Evolutionary conservation across 1,139 yeast species (phyloP).

Genomic region (Trichomonascaceae sp.): DNA sequence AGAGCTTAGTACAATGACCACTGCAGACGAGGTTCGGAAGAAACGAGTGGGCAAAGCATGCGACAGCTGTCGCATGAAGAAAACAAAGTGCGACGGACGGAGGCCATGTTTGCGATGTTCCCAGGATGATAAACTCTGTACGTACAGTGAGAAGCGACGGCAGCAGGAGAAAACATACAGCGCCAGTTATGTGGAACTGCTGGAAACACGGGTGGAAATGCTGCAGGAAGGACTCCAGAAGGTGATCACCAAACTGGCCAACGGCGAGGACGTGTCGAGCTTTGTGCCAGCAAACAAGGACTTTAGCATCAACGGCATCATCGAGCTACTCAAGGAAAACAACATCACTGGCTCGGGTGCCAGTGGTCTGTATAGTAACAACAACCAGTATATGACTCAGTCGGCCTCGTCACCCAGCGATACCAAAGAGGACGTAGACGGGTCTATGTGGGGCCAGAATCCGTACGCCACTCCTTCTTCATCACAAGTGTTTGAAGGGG

Average conservation of each 20-base stretch:
- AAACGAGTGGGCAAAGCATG: conserved; percentile 74
- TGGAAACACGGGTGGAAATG: conserved; percentile 54
- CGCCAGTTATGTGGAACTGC: conserved; percentile 52
- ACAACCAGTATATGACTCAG: too few relatives aligned
- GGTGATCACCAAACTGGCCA: conserved; percentile 27
- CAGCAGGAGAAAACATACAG: conserved; percentile 50
- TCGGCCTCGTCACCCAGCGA: too few relatives aligned
- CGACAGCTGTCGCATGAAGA: conserved; percentile 64
- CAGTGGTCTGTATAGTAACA: too few relatives aligned
- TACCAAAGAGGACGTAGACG: too few relatives aligned
- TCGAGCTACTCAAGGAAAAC: conserved; percentile 9
- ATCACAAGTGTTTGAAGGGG: too few relatives aligned
- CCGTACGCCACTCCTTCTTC: too few relatives aligned
- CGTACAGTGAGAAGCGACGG: conserved; percentile 56
- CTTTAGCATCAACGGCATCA: conserved; percentile 14
- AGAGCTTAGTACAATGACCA: too few relatives aligned
- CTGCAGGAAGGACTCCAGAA: conserved; percentile 41
- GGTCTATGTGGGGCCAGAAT: too few relatives aligned
- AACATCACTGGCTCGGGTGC: not conserved
- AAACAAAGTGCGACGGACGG: conserved; percentile 49
- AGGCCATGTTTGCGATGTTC: conserved; percentile 63
- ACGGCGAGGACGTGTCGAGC: conserved; percentile 17
- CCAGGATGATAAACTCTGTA: conserved; percentile 60
- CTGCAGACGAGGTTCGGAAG: conserved; percentile 26
- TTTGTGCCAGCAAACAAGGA: conserved; percentile 13